Evolutionary conservation across 2,329 filamentous ascomycete genomes (phyloP), one percentile per base, ranked within the genome.

Genomic region (Apiospora marii): DNA sequence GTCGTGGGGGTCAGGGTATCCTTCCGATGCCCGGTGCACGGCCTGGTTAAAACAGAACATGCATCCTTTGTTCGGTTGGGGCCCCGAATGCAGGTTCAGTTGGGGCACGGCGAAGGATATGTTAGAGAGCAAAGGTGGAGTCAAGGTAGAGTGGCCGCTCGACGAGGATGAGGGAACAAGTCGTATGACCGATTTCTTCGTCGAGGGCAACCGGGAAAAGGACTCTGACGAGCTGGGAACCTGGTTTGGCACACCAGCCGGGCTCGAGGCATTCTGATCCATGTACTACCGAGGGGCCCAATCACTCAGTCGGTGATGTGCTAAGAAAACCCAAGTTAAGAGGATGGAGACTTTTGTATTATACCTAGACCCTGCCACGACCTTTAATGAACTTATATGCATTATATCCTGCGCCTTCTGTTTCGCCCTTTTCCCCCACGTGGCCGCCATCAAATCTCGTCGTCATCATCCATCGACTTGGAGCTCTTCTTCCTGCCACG

Each of bases 101-200:
- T 99, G 96, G 96, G 93, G 93, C 0, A 98, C 96, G 0, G 93
- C 93, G 1, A 98, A 97, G 84, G 95, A 98, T 79, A 89, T 98
- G 90, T 85, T 99, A 4, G 95, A 98, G 76, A 85, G 86, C n/a
- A 94, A 93, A 81, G 88, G 85, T 34, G 90, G 89, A 4, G 87
- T 93, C 70, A 92, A 89, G 80, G 92, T 97, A 0, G 94, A 97
- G 67, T 98, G 96, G 96, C 94, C 95, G 0, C 87, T 85, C 16
- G 90, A 92, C 6, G 90, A 92, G 7, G 92, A 94, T 46, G 90
- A 89, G 4, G 90, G 92, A 71, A 89, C 90, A 37, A 89, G 86
- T 75, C 90, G 90, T 72, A 81, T 98, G 79, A 96, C 93, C 0
- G 92, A 96, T 75, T 98, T 93, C 81, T 94, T 97, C 74, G 77